phyloP scores from a whole-genome alignment of 192 early-diverging fungal genomes.

The Mortierella antarctica region DNA sequence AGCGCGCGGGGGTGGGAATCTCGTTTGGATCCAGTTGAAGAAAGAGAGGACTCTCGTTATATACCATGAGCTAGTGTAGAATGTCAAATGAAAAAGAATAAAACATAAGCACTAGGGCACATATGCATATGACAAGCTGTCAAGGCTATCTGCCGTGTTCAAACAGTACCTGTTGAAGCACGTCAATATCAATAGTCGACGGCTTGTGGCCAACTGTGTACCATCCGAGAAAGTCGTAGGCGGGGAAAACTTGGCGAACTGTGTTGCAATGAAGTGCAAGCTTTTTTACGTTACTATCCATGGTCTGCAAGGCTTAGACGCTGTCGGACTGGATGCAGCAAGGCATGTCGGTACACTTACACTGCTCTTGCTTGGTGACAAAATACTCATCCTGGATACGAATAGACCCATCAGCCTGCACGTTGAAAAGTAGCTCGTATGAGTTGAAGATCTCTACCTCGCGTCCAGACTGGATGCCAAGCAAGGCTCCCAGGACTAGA shows the following conservation, averaged over 20 bases:
- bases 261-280: background rate
- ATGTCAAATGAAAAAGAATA: conserved; percentile 1
- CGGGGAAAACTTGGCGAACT: conserved; percentile 88
- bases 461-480: conserved; percentile 81
- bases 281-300: too few relatives aligned
- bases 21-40: conserved; percentile 75
- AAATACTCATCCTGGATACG: conserved; percentile 73
- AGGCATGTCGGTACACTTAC: conserved; percentile 52
- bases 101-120: background rate
- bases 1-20: conserved; percentile 60
- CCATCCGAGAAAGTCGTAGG: conserved; percentile 88
- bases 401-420: conserved; percentile 55
- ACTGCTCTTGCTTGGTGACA: conserved; percentile 79
- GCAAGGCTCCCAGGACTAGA: conserved; percentile 78
- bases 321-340: background rate
- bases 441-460: conserved; percentile 90
- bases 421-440: conserved; percentile 72
- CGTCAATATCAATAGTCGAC: conserved; percentile 67
- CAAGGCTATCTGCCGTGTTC: too few relatives aligned
- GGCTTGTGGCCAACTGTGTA: conserved; percentile 77
- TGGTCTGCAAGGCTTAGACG: background rate
- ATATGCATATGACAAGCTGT: background rate
- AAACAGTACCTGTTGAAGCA: conserved; percentile 77
- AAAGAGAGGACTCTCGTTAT: conserved; percentile 83
- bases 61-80: conserved; percentile 66